Evolutionary conservation across 2,329 filamentous ascomycete genomes (phyloP).

Genomic region (Cercospora sesami): DNA sequence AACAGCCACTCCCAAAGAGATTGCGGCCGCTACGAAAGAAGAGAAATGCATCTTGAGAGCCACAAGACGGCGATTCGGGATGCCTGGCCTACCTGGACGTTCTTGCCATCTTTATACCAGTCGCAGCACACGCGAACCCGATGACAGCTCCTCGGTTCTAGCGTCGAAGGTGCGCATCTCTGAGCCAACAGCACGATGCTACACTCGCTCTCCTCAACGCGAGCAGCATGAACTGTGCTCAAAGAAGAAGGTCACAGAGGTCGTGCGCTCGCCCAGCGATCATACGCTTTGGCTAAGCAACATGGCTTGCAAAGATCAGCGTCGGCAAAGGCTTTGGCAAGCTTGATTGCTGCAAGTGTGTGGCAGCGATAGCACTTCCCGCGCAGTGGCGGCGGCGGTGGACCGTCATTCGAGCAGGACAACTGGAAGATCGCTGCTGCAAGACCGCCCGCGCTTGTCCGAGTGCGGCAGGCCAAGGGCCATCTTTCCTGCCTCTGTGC

Average conservation of each 20-base stretch:
- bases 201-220: neutral
- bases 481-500: constrained; percentile 3
- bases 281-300: constrained; percentile 23
- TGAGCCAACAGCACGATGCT: neutral
- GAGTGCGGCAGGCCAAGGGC: constrained; percentile 3
- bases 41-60: constrained; percentile 25
- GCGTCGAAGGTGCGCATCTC: neutral
- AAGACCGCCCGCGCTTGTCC: neutral
- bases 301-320: constrained; percentile 23
- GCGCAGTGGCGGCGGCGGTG: neutral
- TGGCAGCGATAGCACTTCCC: neutral
- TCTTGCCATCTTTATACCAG: constrained; percentile 5
- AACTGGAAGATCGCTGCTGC: constrained; percentile 6
- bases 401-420: neutral
- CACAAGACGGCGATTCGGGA: constrained; percentile 16
- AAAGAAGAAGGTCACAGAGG: constrained; percentile 24
- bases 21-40: constrained; percentile 18
- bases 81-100: neutral
- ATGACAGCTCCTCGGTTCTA: constrained; percentile 8
- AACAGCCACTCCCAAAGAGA: constrained; percentile 17
- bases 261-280: constrained; percentile 12
- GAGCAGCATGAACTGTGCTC: constrained; percentile 6
- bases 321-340: constrained; percentile 13
- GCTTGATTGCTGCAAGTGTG: constrained; percentile 6
- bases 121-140: neutral